Base-by-base conservation (phyloP, 1,139 yeast species). In the Taphrina communis region DNA sequence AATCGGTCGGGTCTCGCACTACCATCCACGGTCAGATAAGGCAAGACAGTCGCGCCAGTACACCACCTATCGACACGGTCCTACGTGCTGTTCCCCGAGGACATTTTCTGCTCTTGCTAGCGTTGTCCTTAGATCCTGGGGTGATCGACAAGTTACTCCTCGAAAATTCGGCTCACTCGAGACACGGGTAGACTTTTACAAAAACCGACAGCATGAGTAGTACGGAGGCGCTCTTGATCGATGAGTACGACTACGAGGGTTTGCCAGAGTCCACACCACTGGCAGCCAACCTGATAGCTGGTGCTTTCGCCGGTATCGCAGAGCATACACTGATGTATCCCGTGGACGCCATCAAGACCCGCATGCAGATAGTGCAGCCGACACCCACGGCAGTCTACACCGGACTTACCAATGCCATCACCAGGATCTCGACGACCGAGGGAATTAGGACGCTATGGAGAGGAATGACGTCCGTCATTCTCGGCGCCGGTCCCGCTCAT, bases 401-500 rank as follows among this genome's bases (percentile, higher is more conserved):
- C 0, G 84, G 85, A 52, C 80, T 85, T 55, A 81, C 88, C 42
- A 81, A 84, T 68, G 86, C 93, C 38, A 87, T 92, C 67, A 83
- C 91, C 31, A 84, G 84, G 74, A 92, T 94, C 70, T 84, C 92
- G 21, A 85, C 97, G 17, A 83, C 89, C n/a, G 99, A 94, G 78
- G 99, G 99, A 1, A 90, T 95, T 2, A 78, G 86, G 70, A 90
- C 97, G 0, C 84, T 93, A 58, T 94, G 98, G 97, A 83, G 96
- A 76, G 99, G 99, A 71, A 92, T 94, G 44, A 88, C 94, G 17
- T 90, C 97, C 1, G 97, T 95, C 72, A 87, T 93, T 11, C 77
- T 94, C 72, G 99, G 99, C 56, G 98, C 99, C n/a, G 99, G 99
- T 5, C 99, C 99, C 1, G 98, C 99, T 9, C 99, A 94, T 80